Evolutionary conservation across 371 early-diverging fungal genomes (phyloP).

Genomic region (Smittium culicis): DNA sequence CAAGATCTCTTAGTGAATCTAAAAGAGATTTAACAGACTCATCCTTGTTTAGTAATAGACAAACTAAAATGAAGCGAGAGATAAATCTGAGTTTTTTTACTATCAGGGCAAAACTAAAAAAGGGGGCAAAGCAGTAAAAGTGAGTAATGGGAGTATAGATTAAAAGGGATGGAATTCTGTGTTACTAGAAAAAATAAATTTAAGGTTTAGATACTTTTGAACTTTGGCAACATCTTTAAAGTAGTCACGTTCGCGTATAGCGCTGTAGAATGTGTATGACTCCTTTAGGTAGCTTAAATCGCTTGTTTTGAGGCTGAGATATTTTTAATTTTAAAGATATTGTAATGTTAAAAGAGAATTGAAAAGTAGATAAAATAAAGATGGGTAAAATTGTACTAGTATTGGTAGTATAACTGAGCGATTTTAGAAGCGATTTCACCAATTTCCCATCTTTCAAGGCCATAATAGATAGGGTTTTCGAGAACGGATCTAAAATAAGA

Average conservation of each 20-base stretch:
- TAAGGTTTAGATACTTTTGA: constrained; percentile 36
- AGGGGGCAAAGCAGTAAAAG: too few relatives aligned
- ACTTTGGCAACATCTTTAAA: constrained; percentile 82
- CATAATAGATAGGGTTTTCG: constrained; percentile 76
- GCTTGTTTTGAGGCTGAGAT: constrained; percentile 59
- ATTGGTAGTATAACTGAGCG: constrained; percentile 83
- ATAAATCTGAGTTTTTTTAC: constrained; percentile 93
- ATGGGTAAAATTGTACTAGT: constrained; percentile 55
- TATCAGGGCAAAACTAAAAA: constrained; percentile 54
- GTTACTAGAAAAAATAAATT: background rate
- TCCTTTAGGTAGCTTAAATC: constrained; percentile 91
- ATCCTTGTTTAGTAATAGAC: constrained; percentile 68
- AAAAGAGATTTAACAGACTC: constrained; percentile 53
- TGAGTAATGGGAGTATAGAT: too few relatives aligned
- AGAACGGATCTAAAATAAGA: constrained; percentile 34
- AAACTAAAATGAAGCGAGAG: constrained; percentile 90
- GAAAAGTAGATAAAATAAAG: constrained; percentile 17
- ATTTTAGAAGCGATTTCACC: constrained; percentile 97
- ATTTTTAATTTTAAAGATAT: constrained; percentile 3
- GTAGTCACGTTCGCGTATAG: constrained; percentile 85
- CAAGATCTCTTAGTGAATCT: constrained; percentile 59
- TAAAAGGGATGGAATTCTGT: background rate
- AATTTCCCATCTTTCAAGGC: constrained; percentile 90
- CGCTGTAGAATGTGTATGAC: constrained; percentile 88
- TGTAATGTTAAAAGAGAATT: constrained; percentile 8